Conservation (phyloP, 495 filamentous ascomycete species). For the Talaromyces ruber region DNA sequence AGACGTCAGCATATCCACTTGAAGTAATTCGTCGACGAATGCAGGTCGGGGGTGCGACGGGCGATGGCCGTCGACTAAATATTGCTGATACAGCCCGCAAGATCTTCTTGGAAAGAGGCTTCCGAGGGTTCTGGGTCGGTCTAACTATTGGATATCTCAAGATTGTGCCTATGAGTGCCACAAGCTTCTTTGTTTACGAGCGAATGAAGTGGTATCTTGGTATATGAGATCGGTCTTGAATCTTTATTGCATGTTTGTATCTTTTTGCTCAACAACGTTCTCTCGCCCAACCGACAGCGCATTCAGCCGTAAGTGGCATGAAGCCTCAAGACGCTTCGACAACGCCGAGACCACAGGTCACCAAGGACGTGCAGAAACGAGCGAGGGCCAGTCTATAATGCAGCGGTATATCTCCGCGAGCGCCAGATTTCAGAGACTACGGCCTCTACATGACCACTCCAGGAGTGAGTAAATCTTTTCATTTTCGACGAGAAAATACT, state of each 20-base stretch:
- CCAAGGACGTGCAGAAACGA: neutral
- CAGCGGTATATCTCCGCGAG: neutral
- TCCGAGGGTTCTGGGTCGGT: conserved; percentile 84
- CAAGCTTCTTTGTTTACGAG: conserved; percentile 73
- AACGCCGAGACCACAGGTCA: neutral
- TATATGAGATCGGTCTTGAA: conserved; percentile 39
- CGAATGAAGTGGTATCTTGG: conserved; percentile 64
- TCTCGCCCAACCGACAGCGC: neutral
- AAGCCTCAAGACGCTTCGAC: neutral
- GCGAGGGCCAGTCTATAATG: neutral
- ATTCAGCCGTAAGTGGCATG: neutral
- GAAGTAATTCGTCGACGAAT: conserved; percentile 88
- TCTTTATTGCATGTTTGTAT: neutral
- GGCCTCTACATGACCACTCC: neutral
- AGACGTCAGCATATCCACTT: conserved; percentile 86
- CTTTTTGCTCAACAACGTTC: neutral
- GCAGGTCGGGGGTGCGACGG: conserved; percentile 92
- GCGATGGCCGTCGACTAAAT: conserved; percentile 69
- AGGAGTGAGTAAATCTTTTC: neutral
- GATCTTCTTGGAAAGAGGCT: conserved; percentile 68
- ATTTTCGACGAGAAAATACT: neutral
- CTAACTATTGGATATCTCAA: conserved; percentile 93
- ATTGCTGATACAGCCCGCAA: conserved; percentile 68
- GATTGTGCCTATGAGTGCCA: conserved; percentile 83
- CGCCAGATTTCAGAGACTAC: neutral